Conservation (phyloP, 176 grass and related monocot genomes). For the Eleusine coracana region DNA sequence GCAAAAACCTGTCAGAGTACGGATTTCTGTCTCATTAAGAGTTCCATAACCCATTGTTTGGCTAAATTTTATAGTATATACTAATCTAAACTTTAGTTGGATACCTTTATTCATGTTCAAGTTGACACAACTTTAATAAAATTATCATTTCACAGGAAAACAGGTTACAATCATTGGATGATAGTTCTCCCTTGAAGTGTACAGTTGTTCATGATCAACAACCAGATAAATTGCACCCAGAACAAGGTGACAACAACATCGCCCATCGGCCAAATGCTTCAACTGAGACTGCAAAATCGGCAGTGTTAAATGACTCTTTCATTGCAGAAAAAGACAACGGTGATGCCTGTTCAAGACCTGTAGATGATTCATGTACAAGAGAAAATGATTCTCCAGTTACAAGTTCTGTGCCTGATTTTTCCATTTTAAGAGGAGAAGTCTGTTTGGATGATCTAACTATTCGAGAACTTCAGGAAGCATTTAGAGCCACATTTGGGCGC, state of each 20-base stretch:
- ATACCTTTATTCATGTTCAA: constrained; percentile 27
- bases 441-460: constrained; percentile 90
- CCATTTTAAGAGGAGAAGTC: constrained; percentile 78
- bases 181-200: constrained; percentile 46
- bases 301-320: constrained; percentile 56
- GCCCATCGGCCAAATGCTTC: constrained; percentile 59
- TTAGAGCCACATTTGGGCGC: constrained; percentile 88
- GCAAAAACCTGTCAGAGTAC: constrained; percentile 29
- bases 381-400: constrained; percentile 61
- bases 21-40: neutral
- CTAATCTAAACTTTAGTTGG: constrained; percentile 11
- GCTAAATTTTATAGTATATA: constrained; percentile 13
- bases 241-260: constrained; percentile 37
- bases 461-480: constrained; percentile 95
- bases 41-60: neutral
- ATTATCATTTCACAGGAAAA: constrained; percentile 63
- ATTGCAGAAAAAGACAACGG: constrained; percentile 70
- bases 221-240: constrained; percentile 33
- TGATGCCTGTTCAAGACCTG: constrained; percentile 54
- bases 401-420: constrained; percentile 80
- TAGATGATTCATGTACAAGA: constrained; percentile 45
- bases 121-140: constrained; percentile 37
- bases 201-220: constrained; percentile 25
- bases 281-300: constrained; percentile 59
- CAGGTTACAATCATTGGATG: constrained; percentile 43